Base-by-base conservation (phyloP, 306 rosid species). In the Inga leiocalycina region DNA sequence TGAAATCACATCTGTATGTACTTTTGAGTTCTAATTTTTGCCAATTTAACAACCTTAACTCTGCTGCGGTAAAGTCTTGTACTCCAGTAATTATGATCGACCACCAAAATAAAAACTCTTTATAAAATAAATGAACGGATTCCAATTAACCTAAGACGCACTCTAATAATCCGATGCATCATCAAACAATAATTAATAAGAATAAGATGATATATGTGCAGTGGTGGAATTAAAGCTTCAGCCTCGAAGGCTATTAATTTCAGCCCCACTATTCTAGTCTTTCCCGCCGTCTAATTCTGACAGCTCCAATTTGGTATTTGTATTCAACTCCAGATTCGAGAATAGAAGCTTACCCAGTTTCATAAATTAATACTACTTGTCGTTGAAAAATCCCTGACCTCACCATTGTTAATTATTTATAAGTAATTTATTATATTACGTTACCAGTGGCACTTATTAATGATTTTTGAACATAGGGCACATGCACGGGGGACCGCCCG, bases 301-400 rank as follows among this genome's bases (percentile, higher is more conserved):
- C 77, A 71, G 78, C 76, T 35, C 61, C 39, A 80, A 76, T 34
- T 67, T 83, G 84, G 71, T 81, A 78, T 67, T 83, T 86, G 71
- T 81, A 78, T 62, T 34, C 80, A 68, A 82, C 56, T 83, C 88
- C 86, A 89, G 89, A 88, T 88, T 88, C 87, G 86, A 81, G 87
- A 87, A 85, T 88, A 87, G 90, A 89, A 91, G 87, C 83, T 82
- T 84, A 43, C 56, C 48, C 82, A 68, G 65, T 78, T 87, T 12
- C 67, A 61, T 61, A 61, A 61, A 22, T 61, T 61, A 61, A 61
- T n/a, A 24, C 2, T 61, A 24, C 5, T 24, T 1, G 6, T 59
- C 34, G 9, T 8, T 16, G 12, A 19, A 49, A 49, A 49, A 15
- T 48, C 56, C 56, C 5, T 15, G 3, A 4, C 56, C 1, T 15